Evolutionary conservation across 345 rosid species (phyloP).

Genomic region (Lepidium didymum): DNA sequence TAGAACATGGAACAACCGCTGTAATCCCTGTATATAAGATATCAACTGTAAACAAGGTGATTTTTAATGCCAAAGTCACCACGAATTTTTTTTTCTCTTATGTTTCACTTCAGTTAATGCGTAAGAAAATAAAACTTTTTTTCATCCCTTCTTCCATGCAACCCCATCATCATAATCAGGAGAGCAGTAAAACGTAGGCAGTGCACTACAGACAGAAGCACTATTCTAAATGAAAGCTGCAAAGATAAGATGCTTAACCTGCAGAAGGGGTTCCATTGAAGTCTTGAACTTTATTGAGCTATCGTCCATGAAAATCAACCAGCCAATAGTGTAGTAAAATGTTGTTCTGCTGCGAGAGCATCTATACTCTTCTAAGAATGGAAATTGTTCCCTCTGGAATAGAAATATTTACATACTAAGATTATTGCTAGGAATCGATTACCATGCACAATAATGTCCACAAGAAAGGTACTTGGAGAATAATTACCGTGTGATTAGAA

Average conservation of each 20-base stretch:
- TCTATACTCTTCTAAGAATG: conserved; percentile 83
- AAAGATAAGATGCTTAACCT: conserved; percentile 38
- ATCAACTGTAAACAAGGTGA: not conserved
- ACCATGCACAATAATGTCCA: conserved; percentile 5
- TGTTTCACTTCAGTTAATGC: not conserved
- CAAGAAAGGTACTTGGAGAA: conserved; percentile 11
- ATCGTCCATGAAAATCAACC: conserved; percentile 97
- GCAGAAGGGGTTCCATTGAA: conserved; percentile 90
- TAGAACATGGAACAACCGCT: not conserved
- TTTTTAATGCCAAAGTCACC: not conserved
- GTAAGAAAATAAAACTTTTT: not conserved
- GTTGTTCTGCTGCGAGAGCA: conserved; percentile 96
- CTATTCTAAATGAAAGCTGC: not conserved
- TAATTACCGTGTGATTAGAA: conserved; percentile 88
- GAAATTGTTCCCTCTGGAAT: conserved; percentile 93
- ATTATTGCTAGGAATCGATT: not conserved
- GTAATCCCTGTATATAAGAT: not conserved
- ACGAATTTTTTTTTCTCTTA: not conserved
- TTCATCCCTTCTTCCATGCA: conserved; percentile 4
- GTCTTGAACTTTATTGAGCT: conserved; percentile 93
- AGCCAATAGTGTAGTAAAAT: conserved; percentile 90
- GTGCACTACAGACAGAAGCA: not conserved
- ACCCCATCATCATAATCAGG: not conserved
- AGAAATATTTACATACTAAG: not conserved
- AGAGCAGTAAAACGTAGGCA: not conserved